Evolutionary conservation across 371 early-diverging fungal genomes (phyloP), one percentile per base, ranked within the genome.

Genomic region (Dichotomocladium elegans): DNA sequence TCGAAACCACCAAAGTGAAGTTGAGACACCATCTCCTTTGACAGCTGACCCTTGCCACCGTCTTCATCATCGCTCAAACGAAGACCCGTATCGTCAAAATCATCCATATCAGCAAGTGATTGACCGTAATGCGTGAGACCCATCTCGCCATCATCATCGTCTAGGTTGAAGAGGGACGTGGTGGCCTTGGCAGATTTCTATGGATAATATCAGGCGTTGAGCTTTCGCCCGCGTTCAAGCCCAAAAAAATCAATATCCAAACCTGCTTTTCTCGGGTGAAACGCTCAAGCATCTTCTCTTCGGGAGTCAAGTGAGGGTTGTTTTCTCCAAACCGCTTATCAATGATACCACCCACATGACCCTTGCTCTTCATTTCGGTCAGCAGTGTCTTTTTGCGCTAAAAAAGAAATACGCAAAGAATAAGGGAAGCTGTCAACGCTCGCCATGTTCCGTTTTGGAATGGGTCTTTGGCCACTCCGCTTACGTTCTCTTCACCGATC

Each of bases 261-360:
- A 79, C 81, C 68, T 86, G 86, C 58, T 85, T 82, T 74, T 97
- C 96, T 41, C 71, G 74, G n/a, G 94, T 89, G 69, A 93, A 95
- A 62, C 98, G 83, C 69, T 87, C 86, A 72, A 95, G 58, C 96
- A 96, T 94, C 61, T 90, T 93, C 51, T 98, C 98, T 76, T 98
- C 98, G 2, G 90, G 80, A 28, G 93, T 88, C 86, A 97, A 72
- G 25, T 66, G 77, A 14, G 91, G 82, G 57, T 95, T 83, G 63
- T 87, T 87, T 66, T 97, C 98, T 65, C 98, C 98, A 67, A 98
- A 93, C 57, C 98, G 91, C 30, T 88, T 80, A 79, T 98, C 98
- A 31, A 93, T 81, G 33, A 98, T 74, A 19, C 87, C 88, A 51
- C 90, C 88, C 26, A 78, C 79, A 47, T 83, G 83, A 55, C 82